phyloP scores from a whole-genome alignment of 2,329 filamentous ascomycete genomes.

The Calycina herbarum region DNA sequence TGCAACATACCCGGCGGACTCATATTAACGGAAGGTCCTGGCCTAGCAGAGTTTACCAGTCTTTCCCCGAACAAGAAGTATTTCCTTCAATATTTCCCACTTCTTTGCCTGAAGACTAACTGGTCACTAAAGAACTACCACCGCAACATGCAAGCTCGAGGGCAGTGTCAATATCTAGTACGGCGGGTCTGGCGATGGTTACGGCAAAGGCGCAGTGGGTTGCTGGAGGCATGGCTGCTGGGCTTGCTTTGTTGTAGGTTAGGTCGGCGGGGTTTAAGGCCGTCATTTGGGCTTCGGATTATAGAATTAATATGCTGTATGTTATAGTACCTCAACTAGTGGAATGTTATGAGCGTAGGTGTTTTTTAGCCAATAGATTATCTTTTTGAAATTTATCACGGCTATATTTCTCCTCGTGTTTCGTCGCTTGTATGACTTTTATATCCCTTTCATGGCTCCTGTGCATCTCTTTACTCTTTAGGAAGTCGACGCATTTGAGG shows the following conservation, averaged over 20 bases:
- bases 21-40: too few relatives aligned
- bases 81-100: not conserved
- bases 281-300: not conserved
- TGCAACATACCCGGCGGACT: too few relatives aligned
- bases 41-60: not conserved
- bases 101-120: not conserved
- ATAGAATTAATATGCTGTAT: not conserved
- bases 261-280: not conserved
- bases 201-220: slow-evolving; percentile 30
- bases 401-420: too few relatives aligned
- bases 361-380: too few relatives aligned
- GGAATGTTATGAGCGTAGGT: too few relatives aligned
- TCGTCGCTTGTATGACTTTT: too few relatives aligned
- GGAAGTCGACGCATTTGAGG: too few relatives aligned
- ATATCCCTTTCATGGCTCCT: too few relatives aligned
- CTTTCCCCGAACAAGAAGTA: not conserved
- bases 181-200: slow-evolving; percentile 26
- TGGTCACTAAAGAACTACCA: not conserved
- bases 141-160: slow-evolving; percentile 1
- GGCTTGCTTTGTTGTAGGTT: slow-evolving; percentile 25
- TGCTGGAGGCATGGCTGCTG: slow-evolving; percentile 28
- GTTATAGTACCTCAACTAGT: not conserved
- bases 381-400: too few relatives aligned
- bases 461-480: too few relatives aligned
- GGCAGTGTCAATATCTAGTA: slow-evolving; percentile 10